These are phyloP conservation scores for Xylaria nigripes DNA, from an alignment of 495 filamentous ascomycete species.

Conservation along the genomic window DNA sequence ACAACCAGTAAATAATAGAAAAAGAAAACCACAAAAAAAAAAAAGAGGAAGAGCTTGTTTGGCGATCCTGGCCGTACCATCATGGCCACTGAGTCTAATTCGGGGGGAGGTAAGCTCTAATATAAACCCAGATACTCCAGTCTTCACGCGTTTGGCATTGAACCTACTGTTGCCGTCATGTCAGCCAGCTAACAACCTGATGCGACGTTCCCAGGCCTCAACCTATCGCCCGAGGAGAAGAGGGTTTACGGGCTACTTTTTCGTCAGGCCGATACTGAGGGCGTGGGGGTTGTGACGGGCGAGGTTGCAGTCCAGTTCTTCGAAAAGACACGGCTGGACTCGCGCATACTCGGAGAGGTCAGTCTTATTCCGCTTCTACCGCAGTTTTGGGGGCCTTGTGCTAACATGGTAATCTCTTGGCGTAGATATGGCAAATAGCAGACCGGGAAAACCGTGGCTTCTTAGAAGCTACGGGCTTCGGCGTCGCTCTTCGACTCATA, in stretches of 20 bases:
- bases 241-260: constrained; percentile 88
- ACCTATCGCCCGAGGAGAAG: constrained; percentile 87
- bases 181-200: constrained; percentile 2
- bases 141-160: background rate
- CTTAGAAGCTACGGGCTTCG: constrained; percentile 84
- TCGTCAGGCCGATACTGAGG: constrained; percentile 77
- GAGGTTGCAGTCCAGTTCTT: constrained; percentile 97
- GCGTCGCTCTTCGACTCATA: constrained; percentile 84
- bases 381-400: background rate
- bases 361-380: constrained; percentile 11
- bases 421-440: constrained; percentile 96
- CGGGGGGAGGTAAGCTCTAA: constrained; percentile 24
- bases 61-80: constrained; percentile 23
- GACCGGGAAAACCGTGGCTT: constrained; percentile 94
- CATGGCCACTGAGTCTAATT: constrained; percentile 25
- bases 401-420: constrained; percentile 13
- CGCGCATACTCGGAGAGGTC: constrained; percentile 83
- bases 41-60: constrained; percentile 5
- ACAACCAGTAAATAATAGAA: background rate
- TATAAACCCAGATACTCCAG: background rate
- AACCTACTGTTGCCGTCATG: background rate
- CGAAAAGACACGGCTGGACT: constrained; percentile 83
- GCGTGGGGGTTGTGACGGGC: constrained; percentile 87
- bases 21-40: background rate
- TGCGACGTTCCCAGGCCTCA: constrained; percentile 46